phyloP scores from a whole-genome alignment of 164 flowering plant genomes.

The Houttuynia cordata region DNA sequence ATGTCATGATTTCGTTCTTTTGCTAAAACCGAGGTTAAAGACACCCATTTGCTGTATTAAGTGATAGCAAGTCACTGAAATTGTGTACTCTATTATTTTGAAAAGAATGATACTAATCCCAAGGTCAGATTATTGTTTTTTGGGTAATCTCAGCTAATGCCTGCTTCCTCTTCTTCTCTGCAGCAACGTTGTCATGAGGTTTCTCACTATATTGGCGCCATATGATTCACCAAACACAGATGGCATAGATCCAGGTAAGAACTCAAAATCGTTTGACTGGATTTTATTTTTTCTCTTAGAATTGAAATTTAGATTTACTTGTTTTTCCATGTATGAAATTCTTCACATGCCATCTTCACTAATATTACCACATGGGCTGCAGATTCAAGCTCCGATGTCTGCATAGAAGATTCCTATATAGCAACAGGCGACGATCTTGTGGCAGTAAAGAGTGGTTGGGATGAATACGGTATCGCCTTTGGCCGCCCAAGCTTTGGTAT shows the following conservation, averaged over 20 bases:
- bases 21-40: too few species aligned
- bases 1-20: neutral
- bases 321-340: neutral
- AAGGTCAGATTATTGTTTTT: too few species aligned
- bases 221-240: constrained; percentile 86
- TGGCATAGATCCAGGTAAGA: constrained; percentile 93
- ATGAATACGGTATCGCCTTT: constrained; percentile 77
- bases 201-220: constrained; percentile 90
- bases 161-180: constrained; percentile 9
- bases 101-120: neutral
- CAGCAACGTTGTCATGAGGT: constrained; percentile 78
- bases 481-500: constrained; percentile 57
- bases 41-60: too few species aligned
- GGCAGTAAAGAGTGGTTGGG: constrained; percentile 98
- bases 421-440: constrained; percentile 84
- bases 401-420: constrained; percentile 91
- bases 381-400: constrained; percentile 87
- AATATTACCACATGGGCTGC: constrained; percentile 13
- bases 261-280: neutral
- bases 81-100: too few species aligned
- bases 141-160: neutral
- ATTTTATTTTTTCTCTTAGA: neutral
- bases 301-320: too few species aligned
- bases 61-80: too few species aligned
- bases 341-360: neutral